Conservation (phyloP, 208 protist species). For the Angomonas desouzai region DNA sequence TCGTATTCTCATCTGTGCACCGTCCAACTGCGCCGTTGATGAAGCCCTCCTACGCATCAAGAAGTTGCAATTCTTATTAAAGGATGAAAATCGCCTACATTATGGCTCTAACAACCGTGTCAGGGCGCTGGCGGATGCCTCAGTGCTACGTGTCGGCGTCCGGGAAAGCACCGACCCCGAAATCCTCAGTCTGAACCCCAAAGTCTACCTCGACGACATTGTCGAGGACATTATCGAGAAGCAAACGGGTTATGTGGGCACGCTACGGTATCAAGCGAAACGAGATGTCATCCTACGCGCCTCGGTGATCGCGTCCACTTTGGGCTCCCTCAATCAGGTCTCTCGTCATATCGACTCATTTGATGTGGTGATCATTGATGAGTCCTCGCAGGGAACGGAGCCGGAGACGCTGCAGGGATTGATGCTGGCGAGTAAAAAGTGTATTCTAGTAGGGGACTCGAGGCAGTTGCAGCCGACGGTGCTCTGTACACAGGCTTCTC, state of each 20-base stretch:
- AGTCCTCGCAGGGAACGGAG: constrained; percentile 90
- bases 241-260: constrained; percentile 1
- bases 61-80: constrained; percentile 21
- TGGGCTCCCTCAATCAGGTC: constrained; percentile 77
- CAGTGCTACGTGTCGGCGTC: constrained; percentile 63
- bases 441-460: constrained; percentile 86
- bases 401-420: constrained; percentile 78
- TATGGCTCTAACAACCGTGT: background rate
- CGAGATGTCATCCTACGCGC: background rate
- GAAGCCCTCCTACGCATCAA: constrained; percentile 68
- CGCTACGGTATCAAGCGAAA: background rate
- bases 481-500: constrained; percentile 46
- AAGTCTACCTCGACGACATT: constrained; percentile 71
- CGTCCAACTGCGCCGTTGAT: constrained; percentile 87
- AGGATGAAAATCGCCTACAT: background rate
- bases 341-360: constrained; percentile 42
- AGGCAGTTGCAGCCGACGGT: constrained; percentile 90
- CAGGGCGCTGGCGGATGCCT: background rate
- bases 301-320: constrained; percentile 60
- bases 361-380: constrained; percentile 89
- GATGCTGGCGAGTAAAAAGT: constrained; percentile 38
- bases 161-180: constrained; percentile 50
- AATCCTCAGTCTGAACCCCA: constrained; percentile 36
- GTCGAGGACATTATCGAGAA: constrained; percentile 13
- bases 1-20: constrained; percentile 73